Conservation (phyloP, 2,329 filamentous ascomycete species). For the Neonectria sp. region DNA sequence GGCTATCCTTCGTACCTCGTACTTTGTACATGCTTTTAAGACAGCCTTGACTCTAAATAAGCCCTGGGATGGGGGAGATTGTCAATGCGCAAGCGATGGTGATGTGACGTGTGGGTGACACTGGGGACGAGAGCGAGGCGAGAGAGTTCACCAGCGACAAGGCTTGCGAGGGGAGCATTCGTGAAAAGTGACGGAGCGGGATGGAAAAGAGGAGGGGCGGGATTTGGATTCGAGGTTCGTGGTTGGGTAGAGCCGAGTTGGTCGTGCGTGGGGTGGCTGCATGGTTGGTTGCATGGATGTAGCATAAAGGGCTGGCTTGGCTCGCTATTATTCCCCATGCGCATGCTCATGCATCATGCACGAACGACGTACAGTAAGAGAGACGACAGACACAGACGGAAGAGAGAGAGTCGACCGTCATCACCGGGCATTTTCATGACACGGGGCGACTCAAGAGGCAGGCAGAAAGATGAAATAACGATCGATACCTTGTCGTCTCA, state of each 20-base stretch:
- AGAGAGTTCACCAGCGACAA: constrained; percentile 29
- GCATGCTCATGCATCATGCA: constrained; percentile 28
- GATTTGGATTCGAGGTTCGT: constrained; percentile 1
- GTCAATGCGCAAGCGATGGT: constrained; percentile 32
- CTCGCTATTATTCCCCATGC: background rate
- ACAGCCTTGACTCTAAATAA: constrained; percentile 5
- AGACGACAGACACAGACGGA: background rate
- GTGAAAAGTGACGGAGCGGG: background rate
- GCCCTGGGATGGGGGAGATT: constrained; percentile 12
- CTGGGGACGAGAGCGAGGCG: constrained; percentile 16
- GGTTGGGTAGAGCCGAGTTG: constrained; percentile 14
- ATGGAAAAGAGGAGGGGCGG: constrained; percentile 6
- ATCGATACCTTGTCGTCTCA: background rate
- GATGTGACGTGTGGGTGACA: constrained; percentile 15
- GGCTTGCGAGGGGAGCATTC: background rate
- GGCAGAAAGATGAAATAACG: background rate
- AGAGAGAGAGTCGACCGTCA: constrained; percentile 11
- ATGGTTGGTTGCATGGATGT: constrained; percentile 15
- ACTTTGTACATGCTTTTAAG: constrained; percentile 1
- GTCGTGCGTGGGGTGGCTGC: constrained; percentile 13
- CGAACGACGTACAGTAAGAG: constrained; percentile 13
- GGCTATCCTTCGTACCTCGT: background rate
- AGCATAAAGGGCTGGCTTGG: constrained; percentile 21
- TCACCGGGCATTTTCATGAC: background rate
- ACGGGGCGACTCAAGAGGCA: no score